Percentiles rank a stretch among this genome's conserved stretches.
Evolutionary conservation across 164 flowering plant species (phyloP).

Genomic region (Annona cherimola): DNA sequence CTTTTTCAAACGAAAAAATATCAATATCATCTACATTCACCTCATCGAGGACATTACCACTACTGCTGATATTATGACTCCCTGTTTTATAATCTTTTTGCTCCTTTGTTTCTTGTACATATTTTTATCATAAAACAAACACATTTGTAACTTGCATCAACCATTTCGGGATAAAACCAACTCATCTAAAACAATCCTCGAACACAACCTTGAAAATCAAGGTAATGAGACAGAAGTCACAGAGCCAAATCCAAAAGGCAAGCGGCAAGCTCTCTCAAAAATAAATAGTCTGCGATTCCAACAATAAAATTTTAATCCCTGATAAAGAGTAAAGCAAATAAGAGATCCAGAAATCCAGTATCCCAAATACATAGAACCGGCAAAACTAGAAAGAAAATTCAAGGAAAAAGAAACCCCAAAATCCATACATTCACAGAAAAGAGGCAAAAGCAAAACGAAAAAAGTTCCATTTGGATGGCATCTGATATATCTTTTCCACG

Average conservation of each 20-base stretch:
- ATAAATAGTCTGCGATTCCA: slow-evolving; percentile 7
- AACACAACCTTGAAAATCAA: not conserved
- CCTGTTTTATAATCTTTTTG: no score
- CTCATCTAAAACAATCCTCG: not conserved
- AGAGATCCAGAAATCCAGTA: not conserved
- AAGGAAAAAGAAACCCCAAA: slow-evolving; percentile 4
- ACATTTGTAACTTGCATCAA: not conserved
- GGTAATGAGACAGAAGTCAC: not conserved
- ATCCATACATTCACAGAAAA: slow-evolving; percentile 20
- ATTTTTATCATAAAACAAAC: not conserved
- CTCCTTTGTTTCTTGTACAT: no score
- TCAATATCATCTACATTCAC: not conserved
- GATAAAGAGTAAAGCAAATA: slow-evolving; percentile 2
- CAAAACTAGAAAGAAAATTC: slow-evolving; percentile 14
- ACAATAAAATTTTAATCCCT: slow-evolving; percentile 10
- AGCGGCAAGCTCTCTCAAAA: slow-evolving; percentile 5
- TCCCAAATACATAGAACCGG: slow-evolving; percentile 12
- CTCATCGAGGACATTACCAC: not conserved
- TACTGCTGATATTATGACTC: not conserved
- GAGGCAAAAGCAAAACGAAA: slow-evolving; percentile 5
- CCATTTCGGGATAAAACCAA: not conserved
- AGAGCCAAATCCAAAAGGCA: not conserved
- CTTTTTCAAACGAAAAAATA: no score
- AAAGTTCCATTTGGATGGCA: slow-evolving; percentile 19
- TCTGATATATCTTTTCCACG: slow-evolving; percentile 23